These are phyloP conservation scores for Diaporthe sp. DNA, from an alignment of 2,329 filamentous ascomycete species.

Conservation along the genomic window DNA sequence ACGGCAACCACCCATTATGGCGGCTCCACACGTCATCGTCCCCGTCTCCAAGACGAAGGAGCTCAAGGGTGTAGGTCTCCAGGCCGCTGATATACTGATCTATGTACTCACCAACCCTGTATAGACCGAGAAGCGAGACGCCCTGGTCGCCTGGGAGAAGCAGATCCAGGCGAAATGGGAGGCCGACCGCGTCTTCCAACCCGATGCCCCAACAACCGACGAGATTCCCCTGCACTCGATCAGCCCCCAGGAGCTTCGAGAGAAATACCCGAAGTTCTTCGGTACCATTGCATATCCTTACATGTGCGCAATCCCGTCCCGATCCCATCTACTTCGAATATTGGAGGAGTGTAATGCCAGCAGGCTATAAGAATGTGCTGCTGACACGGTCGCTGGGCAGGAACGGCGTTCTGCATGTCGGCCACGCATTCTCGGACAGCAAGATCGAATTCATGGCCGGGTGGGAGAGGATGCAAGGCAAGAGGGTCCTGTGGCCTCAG, in stretches of 20 bases:
- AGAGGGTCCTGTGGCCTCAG: slow-evolving; percentile 87
- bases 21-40: slow-evolving; percentile 65
- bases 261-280: slow-evolving; percentile 92
- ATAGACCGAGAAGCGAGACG: slow-evolving; percentile 88
- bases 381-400: slow-evolving; percentile 62
- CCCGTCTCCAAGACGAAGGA: slow-evolving; percentile 72
- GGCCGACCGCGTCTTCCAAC: slow-evolving; percentile 83
- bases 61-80: slow-evolving; percentile 66
- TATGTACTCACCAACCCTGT: slow-evolving; percentile 43
- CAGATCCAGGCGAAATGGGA: slow-evolving; percentile 92
- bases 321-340: not conserved
- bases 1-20: slow-evolving; percentile 53
- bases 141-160: slow-evolving; percentile 86
- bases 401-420: slow-evolving; percentile 91
- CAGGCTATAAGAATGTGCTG: not conserved
- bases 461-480: slow-evolving; percentile 91
- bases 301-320: slow-evolving; percentile 43
- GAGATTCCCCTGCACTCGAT: slow-evolving; percentile 81
- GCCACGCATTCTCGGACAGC: slow-evolving; percentile 90
- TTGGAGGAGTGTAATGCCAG: not conserved
- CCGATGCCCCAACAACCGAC: slow-evolving; percentile 82
- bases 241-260: slow-evolving; percentile 79
- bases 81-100: not conserved
- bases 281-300: slow-evolving; percentile 68
- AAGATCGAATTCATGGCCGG: slow-evolving; percentile 95